Conservation (phyloP, 164 flowering plant genomes). For the Protea cynaroides region DNA sequence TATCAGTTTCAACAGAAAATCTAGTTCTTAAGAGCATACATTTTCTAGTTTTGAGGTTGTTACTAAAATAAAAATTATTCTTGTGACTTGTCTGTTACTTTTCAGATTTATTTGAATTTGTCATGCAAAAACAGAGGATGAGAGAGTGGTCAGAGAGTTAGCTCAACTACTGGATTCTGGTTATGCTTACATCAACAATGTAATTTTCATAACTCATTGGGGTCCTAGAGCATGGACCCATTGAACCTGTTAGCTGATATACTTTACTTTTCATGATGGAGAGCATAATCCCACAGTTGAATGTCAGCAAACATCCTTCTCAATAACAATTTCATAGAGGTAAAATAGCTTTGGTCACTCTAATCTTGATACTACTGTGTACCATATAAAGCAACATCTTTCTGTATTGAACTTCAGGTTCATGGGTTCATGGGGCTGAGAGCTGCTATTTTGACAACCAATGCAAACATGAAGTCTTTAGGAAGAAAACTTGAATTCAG, state of each 20-base stretch:
- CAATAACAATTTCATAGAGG: slow-evolving; percentile 49
- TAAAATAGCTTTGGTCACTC: slow-evolving; percentile 7
- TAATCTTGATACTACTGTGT: neutral
- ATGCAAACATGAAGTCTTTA: slow-evolving; percentile 36
- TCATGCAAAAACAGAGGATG: slow-evolving; percentile 74
- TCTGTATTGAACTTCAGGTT: slow-evolving; percentile 2
- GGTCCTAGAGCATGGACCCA: neutral
- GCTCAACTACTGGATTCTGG: slow-evolving; percentile 60
- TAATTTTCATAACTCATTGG: slow-evolving; percentile 14
- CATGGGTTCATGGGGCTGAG: slow-evolving; percentile 90
- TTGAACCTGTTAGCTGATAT: neutral
- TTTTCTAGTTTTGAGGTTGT: neutral
- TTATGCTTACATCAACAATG: slow-evolving; percentile 33
- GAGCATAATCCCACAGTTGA: slow-evolving; percentile 11
- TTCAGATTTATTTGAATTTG: slow-evolving; percentile 20
- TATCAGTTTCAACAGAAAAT: no score
- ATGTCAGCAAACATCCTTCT: slow-evolving; percentile 8
- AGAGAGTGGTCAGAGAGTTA: slow-evolving; percentile 59
- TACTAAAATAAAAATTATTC: neutral
- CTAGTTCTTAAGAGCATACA: no score
- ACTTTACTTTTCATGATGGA: slow-evolving; percentile 22
- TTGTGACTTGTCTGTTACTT: neutral
- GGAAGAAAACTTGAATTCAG: slow-evolving; percentile 51
- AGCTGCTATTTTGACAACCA: slow-evolving; percentile 63
- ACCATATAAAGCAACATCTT: neutral